These are phyloP conservation scores for Teratosphaeriaceae sp. DNA, from an alignment of 2,329 filamentous ascomycete genomes.

Conservation along the genomic window DNA sequence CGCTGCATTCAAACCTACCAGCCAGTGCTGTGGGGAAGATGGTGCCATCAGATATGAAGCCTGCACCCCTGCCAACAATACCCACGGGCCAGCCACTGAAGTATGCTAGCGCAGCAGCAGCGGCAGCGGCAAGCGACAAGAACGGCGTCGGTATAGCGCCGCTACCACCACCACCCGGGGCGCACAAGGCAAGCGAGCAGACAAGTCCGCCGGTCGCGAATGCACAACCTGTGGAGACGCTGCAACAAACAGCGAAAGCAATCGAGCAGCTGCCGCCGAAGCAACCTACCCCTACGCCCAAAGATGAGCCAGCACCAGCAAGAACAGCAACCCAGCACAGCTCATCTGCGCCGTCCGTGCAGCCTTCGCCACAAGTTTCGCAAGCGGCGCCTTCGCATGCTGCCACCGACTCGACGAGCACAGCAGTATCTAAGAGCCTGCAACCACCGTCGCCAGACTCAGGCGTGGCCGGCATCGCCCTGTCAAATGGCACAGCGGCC, in stretches of 20 bases:
- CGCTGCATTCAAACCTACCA: constrained; percentile 68
- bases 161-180: constrained; percentile 78
- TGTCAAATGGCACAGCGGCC: constrained; percentile 48
- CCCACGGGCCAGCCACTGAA: constrained; percentile 86
- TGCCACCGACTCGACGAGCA: background rate
- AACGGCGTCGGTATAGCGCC: constrained; percentile 86
- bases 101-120: constrained; percentile 92
- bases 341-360: constrained; percentile 21
- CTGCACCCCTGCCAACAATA: constrained; percentile 76
- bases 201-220: constrained; percentile 13
- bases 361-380: constrained; percentile 31
- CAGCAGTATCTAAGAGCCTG: constrained; percentile 9
- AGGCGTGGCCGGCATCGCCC: constrained; percentile 27
- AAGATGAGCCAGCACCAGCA: constrained; percentile 20
- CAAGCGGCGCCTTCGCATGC: constrained; percentile 30
- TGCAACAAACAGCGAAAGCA: constrained; percentile 19
- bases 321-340: constrained; percentile 11
- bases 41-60: constrained; percentile 69
- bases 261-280: constrained; percentile 18
- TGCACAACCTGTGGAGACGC: constrained; percentile 38
- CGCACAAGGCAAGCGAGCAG: constrained; percentile 47
- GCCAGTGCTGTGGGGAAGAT: constrained; percentile 55
- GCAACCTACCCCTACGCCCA: constrained; percentile 20
- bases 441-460: constrained; percentile 30
- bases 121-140: constrained; percentile 84